Evolutionary conservation across 1,284 basidiomycete species (phyloP), one percentile per base, ranked within the genome.

Genomic region (Pseudozyma pruni): DNA sequence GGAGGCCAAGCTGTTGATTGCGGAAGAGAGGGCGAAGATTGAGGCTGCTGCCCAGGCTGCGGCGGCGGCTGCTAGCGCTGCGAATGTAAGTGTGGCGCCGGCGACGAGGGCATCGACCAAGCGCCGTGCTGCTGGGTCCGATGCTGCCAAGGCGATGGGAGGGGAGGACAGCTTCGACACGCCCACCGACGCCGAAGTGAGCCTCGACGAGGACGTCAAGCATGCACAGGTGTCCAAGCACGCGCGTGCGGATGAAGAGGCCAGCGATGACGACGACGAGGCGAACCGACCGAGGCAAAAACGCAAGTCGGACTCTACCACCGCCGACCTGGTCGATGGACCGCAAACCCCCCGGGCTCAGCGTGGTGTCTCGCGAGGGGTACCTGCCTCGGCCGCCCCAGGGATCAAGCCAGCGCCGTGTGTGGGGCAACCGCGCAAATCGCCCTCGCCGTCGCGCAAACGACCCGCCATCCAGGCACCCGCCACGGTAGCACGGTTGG

Each of bases 401-500:
- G 57, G 46, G 2, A 46, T 64, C 34, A 82, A 82, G 53, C 79
- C 80, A 7, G 76, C 79, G 13, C 80, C 80, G 0, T 75, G 73
- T 31, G 80, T 82, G 4, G 80, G 80, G 2, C 80, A 82, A 46
- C 80, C 80, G 13, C 58, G 80, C 33, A 82, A 82, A 44, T 76
- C 74, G 25, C 80, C 79, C 4, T 79, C 74, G 11, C 76, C 76
- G 0, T 61, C 48, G 2, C 57, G 76, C 23, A 81, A 81, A 57
- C 50, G 80, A 7, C 70, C 67, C 0, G 74, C 68, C 2, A 71
- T 62, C 22, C 58, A 58, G 25, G 63, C 59, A 3, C 73, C 63
- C 11, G 61, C 63, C 0, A 70, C 70, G 2, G 61, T 67, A 13
- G 64, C 60, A 1, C 31, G 70, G 16, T 27, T 75, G 41, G 69